Conservation (phyloP, 257 asterid species). For the Galeopsis tetrahit region DNA sequence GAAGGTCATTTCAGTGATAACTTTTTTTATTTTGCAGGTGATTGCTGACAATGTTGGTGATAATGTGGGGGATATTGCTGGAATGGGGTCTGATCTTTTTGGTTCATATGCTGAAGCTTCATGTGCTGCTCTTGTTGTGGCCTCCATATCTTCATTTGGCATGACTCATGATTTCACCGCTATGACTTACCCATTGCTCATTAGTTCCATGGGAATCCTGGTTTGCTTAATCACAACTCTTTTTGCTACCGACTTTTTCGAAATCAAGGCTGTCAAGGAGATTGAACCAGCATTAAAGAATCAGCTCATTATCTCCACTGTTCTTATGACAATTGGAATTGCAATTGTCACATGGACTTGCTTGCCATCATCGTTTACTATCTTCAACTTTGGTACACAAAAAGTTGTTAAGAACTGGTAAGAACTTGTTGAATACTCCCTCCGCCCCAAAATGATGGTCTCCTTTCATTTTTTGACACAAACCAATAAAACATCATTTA, state of each 20-base stretch:
- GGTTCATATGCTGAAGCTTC: slow-evolving; percentile 75
- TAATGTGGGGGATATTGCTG: slow-evolving; percentile 97
- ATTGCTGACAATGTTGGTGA: slow-evolving; percentile 97
- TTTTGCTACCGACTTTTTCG: slow-evolving; percentile 63
- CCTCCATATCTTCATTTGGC: slow-evolving; percentile 72
- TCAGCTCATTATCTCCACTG: slow-evolving; percentile 82
- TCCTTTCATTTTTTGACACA: too few relatives aligned
- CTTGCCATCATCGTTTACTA: slow-evolving; percentile 79
- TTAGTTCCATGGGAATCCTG: slow-evolving; percentile 85
- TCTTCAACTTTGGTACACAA: slow-evolving; percentile 75
- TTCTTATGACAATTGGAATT: slow-evolving; percentile 75
- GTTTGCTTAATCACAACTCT: slow-evolving; percentile 86
- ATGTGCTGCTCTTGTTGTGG: slow-evolving; percentile 76
- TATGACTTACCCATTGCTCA: slow-evolving; percentile 81
- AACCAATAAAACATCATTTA: too few relatives aligned
- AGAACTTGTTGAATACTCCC: slow-evolving; percentile 20
- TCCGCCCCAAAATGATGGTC: too few relatives aligned
- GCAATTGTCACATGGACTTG: slow-evolving; percentile 78
- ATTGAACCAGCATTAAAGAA: slow-evolving; percentile 71
- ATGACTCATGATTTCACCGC: slow-evolving; percentile 73
- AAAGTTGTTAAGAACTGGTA: slow-evolving; percentile 72
- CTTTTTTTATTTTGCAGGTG: slow-evolving; percentile 56
- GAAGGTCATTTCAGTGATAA: slow-evolving; percentile 31
- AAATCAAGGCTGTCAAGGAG: slow-evolving; percentile 60
- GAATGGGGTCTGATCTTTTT: slow-evolving; percentile 78